These are phyloP conservation scores for Coelastrella sp. DNA, from an alignment of 139 green algal species.

Conservation along the genomic window DNA sequence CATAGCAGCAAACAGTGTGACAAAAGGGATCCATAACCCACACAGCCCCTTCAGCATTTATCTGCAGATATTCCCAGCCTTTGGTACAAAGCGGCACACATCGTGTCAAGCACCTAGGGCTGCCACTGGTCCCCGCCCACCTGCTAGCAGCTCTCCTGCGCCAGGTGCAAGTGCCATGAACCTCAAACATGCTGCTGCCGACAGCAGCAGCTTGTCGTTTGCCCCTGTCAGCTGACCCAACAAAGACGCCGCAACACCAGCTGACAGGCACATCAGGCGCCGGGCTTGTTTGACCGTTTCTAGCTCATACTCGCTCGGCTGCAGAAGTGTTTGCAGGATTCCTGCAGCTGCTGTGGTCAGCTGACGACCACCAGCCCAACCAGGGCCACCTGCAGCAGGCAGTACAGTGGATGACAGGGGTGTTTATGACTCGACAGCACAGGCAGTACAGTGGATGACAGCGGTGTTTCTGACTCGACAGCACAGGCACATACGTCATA, in stretches of 20 bases:
- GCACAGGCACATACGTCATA: not conserved
- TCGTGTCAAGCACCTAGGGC: too few relatives aligned
- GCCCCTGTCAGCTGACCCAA: slow-evolving; percentile 14
- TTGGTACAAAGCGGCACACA: too few relatives aligned
- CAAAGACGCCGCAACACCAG: not conserved
- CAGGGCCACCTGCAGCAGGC: slow-evolving; percentile 22
- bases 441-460: not conserved
- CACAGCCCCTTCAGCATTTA: too few relatives aligned
- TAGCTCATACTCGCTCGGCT: slow-evolving; percentile 54
- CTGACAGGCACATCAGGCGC: not conserved
- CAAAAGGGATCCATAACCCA: too few relatives aligned
- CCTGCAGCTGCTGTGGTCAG: slow-evolving; percentile 42
- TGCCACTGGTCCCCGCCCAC: slow-evolving; percentile 38
- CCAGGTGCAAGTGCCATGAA: slow-evolving; percentile 62
- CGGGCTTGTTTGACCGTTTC: slow-evolving; percentile 5
- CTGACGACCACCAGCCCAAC: slow-evolving; percentile 44
- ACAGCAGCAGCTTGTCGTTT: slow-evolving; percentile 45
- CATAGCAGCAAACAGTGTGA: not conserved
- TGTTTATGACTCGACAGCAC: not conserved
- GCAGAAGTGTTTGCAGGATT: slow-evolving; percentile 53
- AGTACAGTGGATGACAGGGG: not conserved
- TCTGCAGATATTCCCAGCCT: too few relatives aligned
- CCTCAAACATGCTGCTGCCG: slow-evolving; percentile 62
- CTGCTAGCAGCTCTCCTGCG: slow-evolving; percentile 53
- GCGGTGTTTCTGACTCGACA: not conserved